Evolutionary conservation across 73 alveolate genomes (phyloP).

Genomic region (Urostyla sp.): DNA sequence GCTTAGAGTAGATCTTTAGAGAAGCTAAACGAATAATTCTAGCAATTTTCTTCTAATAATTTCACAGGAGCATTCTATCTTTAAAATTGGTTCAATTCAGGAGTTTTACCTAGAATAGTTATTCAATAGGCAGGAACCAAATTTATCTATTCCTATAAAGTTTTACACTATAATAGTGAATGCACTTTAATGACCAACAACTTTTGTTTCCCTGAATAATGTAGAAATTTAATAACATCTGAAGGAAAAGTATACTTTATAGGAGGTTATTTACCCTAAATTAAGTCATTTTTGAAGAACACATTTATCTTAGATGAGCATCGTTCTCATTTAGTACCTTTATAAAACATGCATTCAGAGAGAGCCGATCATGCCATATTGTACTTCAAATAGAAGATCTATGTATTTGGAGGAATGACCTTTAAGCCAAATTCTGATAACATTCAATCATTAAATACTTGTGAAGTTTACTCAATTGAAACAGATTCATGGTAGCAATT

Average conservation of each 20-base stretch:
- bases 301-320: constrained; percentile 49
- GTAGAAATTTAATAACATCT: constrained; percentile 42
- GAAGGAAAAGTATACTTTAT: constrained; percentile 33
- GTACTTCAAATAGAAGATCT: constrained; percentile 25
- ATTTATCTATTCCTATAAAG: constrained; percentile 43
- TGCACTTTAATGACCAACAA: constrained; percentile 20
- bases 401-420: constrained; percentile 46
- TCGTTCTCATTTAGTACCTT: constrained; percentile 27
- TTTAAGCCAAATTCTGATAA: neutral
- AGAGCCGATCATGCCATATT: constrained; percentile 45
- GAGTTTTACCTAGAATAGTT: constrained; percentile 14
- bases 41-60: constrained; percentile 7
- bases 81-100: constrained; percentile 33
- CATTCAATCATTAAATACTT: constrained; percentile 9
- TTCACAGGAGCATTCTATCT: constrained; percentile 36
- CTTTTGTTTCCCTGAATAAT: constrained; percentile 43
- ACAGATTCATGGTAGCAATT: constrained; percentile 34
- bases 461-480: constrained; percentile 44
- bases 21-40: constrained; percentile 35
- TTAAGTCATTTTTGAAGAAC: constrained; percentile 17
- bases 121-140: constrained; percentile 11
- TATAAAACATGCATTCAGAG: constrained; percentile 5
- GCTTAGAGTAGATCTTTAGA: constrained; percentile 40
- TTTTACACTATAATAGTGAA: constrained; percentile 35
- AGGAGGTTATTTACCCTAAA: constrained; percentile 13